phyloP scores from a whole-genome alignment of 176 grass and related monocot species.

The Triticum dicoccoides region DNA sequence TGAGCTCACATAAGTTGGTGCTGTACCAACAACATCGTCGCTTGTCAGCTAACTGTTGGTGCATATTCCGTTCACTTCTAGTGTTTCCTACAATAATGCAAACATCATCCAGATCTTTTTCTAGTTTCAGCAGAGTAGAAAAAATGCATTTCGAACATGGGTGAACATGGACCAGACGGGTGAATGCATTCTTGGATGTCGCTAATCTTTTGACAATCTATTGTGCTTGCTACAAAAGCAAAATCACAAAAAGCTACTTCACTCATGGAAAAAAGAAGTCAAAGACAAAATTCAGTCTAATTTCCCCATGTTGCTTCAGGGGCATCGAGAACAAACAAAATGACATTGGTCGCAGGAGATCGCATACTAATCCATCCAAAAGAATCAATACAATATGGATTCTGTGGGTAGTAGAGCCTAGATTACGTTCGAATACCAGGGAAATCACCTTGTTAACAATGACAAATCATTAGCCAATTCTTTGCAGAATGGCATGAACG shows the following conservation, averaged over 20 bases:
- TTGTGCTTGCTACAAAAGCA: neutral
- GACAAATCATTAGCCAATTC: constrained; percentile 7
- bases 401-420: neutral
- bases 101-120: no score
- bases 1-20: no score
- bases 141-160: no score
- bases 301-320: neutral
- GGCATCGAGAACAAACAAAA: neutral
- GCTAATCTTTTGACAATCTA: neutral
- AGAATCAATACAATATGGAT: neutral
- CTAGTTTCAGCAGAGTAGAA: no score
- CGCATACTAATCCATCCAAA: neutral
- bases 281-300: neutral
- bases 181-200: constrained; percentile 25
- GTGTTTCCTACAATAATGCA: no score
- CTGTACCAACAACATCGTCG: no score
- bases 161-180: no score
- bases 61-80: no score
- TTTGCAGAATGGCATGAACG: constrained; percentile 44
- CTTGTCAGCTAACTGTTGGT: no score
- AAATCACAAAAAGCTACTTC: neutral
- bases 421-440: neutral
- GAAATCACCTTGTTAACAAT: neutral
- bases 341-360: neutral
- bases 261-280: neutral